phyloP scores from a whole-genome alignment of 1,284 basidiomycete species.

The Termitomyces sp. region DNA sequence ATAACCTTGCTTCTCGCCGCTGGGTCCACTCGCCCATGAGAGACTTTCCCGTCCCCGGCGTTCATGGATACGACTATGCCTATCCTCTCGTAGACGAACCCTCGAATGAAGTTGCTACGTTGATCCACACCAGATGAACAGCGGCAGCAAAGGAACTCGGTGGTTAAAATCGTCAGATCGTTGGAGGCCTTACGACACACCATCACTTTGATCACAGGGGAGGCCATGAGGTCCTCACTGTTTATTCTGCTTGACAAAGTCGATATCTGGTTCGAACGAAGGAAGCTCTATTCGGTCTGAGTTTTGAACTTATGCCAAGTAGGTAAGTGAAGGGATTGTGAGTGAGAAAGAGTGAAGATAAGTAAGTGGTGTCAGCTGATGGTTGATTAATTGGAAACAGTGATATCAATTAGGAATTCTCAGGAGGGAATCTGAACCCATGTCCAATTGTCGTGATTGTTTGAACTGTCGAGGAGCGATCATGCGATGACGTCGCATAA shows the following conservation, averaged over 20 bases:
- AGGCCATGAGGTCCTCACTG: slow-evolving; percentile 45
- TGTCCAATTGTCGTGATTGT: not conserved
- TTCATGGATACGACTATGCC: slow-evolving; percentile 83
- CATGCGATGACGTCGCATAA: not conserved
- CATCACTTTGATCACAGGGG: slow-evolving; percentile 91
- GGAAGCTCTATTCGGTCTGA: slow-evolving; percentile 18
- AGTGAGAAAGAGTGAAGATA: not conserved
- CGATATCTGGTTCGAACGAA: not conserved
- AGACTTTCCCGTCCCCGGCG: slow-evolving; percentile 65
- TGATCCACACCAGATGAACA: slow-evolving; percentile 73
- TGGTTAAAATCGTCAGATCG: slow-evolving; percentile 48
- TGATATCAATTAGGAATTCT: not conserved
- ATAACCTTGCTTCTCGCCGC: too few relatives aligned
- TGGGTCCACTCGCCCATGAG: slow-evolving; percentile 45
- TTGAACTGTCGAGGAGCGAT: not conserved
- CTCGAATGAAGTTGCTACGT: slow-evolving; percentile 69
- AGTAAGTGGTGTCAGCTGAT: not conserved
- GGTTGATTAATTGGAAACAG: not conserved
- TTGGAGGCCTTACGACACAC: slow-evolving; percentile 81
- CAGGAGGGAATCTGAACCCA: not conserved
- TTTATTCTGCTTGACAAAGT: slow-evolving; percentile 3
- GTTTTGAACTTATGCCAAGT: too few relatives aligned
- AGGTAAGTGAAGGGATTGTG: not conserved
- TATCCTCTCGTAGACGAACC: slow-evolving; percentile 79
- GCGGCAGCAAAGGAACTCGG: slow-evolving; percentile 61